A percentile compares a stretch with the other conserved stretches of the same genome.
Evolutionary conservation across 305 asterid species (phyloP).

Genomic region (Solanum hybrid): DNA sequence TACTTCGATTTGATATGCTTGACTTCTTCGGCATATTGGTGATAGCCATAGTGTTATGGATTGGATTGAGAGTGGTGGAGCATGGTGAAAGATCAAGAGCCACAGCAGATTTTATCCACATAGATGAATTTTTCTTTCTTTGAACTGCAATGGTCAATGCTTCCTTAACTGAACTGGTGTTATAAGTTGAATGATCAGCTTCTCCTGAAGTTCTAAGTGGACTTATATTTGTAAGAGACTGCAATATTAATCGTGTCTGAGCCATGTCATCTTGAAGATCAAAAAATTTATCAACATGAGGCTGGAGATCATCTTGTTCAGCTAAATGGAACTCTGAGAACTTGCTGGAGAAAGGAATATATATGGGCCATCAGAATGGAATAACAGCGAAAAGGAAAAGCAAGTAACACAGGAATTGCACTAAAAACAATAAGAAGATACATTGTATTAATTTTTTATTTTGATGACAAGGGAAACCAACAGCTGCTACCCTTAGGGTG

Average conservation of each 20-base stretch:
- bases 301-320: conserved; percentile 48
- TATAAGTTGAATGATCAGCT: conserved; percentile 12
- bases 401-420: neutral
- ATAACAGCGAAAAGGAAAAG: neutral
- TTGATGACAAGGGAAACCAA: neutral
- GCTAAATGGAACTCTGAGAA: conserved; percentile 45
- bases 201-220: conserved; percentile 31
- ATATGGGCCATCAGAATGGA: neutral
- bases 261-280: conserved; percentile 43
- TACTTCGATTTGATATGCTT: conserved; percentile 3
- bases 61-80: conserved; percentile 12
- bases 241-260: conserved; percentile 37
- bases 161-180: conserved; percentile 38
- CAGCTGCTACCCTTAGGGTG: neutral
- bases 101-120: conserved; percentile 65
- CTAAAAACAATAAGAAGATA: neutral
- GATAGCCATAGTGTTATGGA: conserved; percentile 9
- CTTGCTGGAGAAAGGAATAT: conserved; percentile 31
- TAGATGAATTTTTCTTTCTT: conserved; percentile 41
- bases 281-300: conserved; percentile 45
- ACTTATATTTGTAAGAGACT: conserved; percentile 41
- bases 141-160: conserved; percentile 34
- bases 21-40: conserved; percentile 16
- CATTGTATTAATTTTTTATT: neutral
- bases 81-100: conserved; percentile 51